Evolutionary conservation across 129 eudicot genomes (phyloP).

Genomic region (Chrysanthemum makinoi): DNA sequence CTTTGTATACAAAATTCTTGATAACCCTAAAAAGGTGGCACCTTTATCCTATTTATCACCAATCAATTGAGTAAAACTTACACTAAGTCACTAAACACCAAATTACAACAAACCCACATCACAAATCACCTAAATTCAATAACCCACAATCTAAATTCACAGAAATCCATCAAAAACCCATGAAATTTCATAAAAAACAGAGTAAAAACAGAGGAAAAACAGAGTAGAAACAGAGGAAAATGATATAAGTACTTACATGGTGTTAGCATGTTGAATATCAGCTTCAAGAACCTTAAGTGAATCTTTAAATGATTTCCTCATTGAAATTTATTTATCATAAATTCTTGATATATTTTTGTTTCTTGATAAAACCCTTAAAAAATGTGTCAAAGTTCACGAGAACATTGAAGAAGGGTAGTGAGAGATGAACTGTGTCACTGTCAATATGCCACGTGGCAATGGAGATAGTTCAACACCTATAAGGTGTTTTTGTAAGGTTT

Average conservation of each 20-base stretch:
- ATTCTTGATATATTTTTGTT: conserved; percentile 16
- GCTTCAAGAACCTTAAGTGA: conserved; percentile 79
- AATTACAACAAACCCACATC: conserved; percentile 16
- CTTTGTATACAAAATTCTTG: neutral
- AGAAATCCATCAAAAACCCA: neutral
- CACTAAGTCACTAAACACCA: conserved; percentile 7
- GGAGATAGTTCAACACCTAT: conserved; percentile 21
- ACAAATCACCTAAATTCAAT: conserved; percentile 3
- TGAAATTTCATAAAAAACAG: neutral
- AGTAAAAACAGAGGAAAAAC: neutral
- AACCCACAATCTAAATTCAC: conserved; percentile 5
- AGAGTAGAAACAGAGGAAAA: neutral
- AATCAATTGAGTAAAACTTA: neutral
- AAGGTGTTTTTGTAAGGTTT: neutral
- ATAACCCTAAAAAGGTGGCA: conserved; percentile 13
- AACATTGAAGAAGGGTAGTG: conserved; percentile 13
- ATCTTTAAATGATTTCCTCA: conserved; percentile 69
- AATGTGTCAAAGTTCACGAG: conserved; percentile 8
- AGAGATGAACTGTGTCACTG: conserved; percentile 33
- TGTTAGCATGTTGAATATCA: conserved; percentile 83
- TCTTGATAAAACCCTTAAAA: conserved; percentile 14
- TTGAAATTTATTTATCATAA: conserved; percentile 12
- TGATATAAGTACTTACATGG: conserved; percentile 36
- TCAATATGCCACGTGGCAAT: conserved; percentile 40
- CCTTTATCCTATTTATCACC: conserved; percentile 20